Base-by-base conservation (phyloP, 345 rosid genomes). In the Rubroshorea leprosula region DNA sequence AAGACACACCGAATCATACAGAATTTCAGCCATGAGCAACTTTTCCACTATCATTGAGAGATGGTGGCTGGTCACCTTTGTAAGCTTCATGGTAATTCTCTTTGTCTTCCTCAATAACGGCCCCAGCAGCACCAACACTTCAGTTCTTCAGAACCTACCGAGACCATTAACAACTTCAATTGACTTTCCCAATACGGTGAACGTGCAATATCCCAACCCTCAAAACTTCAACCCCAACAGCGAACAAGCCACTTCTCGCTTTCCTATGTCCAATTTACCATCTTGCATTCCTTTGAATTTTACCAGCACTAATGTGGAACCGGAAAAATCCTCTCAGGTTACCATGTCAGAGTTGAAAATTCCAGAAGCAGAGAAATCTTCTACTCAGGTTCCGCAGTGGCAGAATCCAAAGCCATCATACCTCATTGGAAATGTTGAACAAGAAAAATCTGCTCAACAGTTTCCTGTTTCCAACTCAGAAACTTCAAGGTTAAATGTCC, bases 11-110 rank as follows among this genome's bases (percentile, higher is more conserved):
- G n/a, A n/a, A n/a, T n/a, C n/a, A n/a, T n/a, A n/a, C n/a, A n/a
- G n/a, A n/a, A n/a, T n/a, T n/a, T n/a, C n/a, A n/a, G n/a, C n/a
- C n/a, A n/a, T n/a, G n/a, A n/a, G n/a, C n/a, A n/a, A n/a, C n/a
- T n/a, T n/a, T n/a, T n/a, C n/a, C n/a, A n/a, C n/a, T n/a, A n/a
- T n/a, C n/a, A n/a, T n/a, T n/a, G n/a, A n/a, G 45, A 60, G 53
- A 18, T 77, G 85, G 85, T 60, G 71, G 51, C 41, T 68, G 51
- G 69, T 75, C 63, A 65, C 17, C n/a, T 31, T 70, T 41, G 68
- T 65, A 45, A 61, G 76, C 66, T 70, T 72, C 62, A 26, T 72
- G 2, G 71, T 68, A 49, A 7, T 68, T 38, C 52, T 77, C 5
- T n/a, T 75, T 4, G 17, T 57, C 12, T 26, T 26, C 27, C 26